Evolutionary conservation across 345 rosid species (phyloP).

Genomic region (Heritiera littoralis): DNA sequence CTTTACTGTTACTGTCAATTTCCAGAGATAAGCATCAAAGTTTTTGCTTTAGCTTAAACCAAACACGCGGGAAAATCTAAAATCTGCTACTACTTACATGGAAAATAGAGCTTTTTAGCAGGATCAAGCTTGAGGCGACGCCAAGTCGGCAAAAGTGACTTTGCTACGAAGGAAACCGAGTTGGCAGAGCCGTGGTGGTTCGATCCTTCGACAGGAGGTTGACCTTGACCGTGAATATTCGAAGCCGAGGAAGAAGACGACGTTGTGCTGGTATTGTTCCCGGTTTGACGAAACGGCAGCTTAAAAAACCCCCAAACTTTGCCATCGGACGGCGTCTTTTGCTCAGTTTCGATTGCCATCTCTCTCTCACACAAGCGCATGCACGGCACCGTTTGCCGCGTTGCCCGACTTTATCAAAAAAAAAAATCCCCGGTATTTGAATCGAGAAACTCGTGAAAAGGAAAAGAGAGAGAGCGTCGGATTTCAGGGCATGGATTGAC

Average conservation of each 20-base stretch:
- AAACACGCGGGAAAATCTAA: not conserved
- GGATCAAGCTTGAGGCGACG: constrained; percentile 96
- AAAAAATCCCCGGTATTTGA: not conserved
- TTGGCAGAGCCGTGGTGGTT: constrained; percentile 39
- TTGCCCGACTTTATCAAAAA: not conserved
- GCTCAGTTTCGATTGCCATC: constrained; percentile 71
- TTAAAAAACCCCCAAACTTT: constrained; percentile 84
- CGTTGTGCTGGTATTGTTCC: constrained; percentile 29
- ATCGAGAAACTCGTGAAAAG: constrained; percentile 12
- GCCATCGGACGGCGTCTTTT: constrained; percentile 52
- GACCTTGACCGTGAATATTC: constrained; percentile 37
- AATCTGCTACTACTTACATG: constrained; percentile 51
- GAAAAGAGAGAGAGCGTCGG: not conserved
- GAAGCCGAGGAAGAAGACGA: constrained; percentile 45
- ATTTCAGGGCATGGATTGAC: not conserved
- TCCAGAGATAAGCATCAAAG: constrained; percentile 5
- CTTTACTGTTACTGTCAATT: not conserved
- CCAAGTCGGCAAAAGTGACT: constrained; percentile 68
- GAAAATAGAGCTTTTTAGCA: constrained; percentile 77
- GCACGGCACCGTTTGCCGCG: not conserved
- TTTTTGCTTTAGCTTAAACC: not conserved
- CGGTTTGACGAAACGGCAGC: constrained; percentile 65
- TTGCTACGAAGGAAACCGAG: constrained; percentile 72
- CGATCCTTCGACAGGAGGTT: constrained; percentile 59
- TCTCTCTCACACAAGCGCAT: constrained; percentile 16